Conservation (phyloP, 1,284 basidiomycete genomes). For the Xerocomus minutiporus region DNA sequence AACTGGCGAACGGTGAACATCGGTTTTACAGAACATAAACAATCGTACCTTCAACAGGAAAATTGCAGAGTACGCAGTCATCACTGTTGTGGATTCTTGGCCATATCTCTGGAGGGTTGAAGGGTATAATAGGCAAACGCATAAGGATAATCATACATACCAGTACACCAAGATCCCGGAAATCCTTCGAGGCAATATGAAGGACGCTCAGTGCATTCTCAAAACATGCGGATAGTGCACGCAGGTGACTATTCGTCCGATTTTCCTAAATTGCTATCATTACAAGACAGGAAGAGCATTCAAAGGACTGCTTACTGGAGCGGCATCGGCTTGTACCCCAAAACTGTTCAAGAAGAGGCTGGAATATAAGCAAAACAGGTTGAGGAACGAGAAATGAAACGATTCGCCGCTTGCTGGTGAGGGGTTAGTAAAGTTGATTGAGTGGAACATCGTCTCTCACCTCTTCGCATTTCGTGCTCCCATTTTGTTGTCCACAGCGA, state of each 20-base stretch:
- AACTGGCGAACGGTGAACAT: constrained; percentile 41
- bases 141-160: constrained; percentile 40
- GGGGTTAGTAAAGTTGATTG: constrained; percentile 9
- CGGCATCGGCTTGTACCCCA: constrained; percentile 61
- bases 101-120: constrained; percentile 57
- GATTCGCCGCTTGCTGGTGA: constrained; percentile 54
- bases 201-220: constrained; percentile 66
- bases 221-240: constrained; percentile 68
- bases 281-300: constrained; percentile 1
- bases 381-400: constrained; percentile 70
- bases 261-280: constrained; percentile 32
- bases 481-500: constrained; percentile 66
- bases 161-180: constrained; percentile 68
- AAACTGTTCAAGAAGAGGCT: constrained; percentile 78
- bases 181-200: constrained; percentile 66
- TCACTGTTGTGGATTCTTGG: constrained; percentile 70
- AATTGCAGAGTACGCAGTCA: constrained; percentile 80
- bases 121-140: neutral
- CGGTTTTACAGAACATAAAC: neutral
- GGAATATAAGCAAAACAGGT: constrained; percentile 70
- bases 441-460: constrained; percentile 34
- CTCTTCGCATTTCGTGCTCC: constrained; percentile 65
- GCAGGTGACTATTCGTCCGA: constrained; percentile 54
- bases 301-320: constrained; percentile 41
- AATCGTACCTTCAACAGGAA: constrained; percentile 62